A percentile compares a stretch with the other conserved stretches of the same genome.
These are phyloP conservation scores for Xylariomycetidae sp. DNA, from an alignment of 2,329 filamentous ascomycete species.

Conservation along the genomic window DNA sequence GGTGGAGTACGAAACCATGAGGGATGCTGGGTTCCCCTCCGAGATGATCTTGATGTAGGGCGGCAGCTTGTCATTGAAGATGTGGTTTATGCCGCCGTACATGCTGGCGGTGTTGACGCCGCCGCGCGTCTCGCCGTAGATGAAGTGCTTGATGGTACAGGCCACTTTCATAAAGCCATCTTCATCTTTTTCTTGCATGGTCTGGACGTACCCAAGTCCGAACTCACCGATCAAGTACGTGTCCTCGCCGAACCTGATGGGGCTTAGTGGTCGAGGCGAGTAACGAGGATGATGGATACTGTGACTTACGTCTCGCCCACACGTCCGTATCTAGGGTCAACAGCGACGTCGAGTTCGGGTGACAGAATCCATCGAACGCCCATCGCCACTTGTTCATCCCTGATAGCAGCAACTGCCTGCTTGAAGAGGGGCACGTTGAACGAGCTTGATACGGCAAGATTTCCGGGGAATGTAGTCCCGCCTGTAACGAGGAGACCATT, in stretches of 20 bases:
- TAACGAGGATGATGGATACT: no score
- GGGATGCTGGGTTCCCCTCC: constrained; percentile 20
- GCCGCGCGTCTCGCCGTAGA: constrained; percentile 27
- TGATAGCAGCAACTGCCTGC: no score
- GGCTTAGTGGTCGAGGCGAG: no score
- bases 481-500: no score
- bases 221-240: constrained; percentile 26
- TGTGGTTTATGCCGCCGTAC: constrained; percentile 27
- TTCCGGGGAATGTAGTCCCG: no score
- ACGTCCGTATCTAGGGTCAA: no score
- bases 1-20: constrained; percentile 28
- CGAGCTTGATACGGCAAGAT: no score
- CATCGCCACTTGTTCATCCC: no score
- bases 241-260: constrained; percentile 3
- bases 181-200: constrained; percentile 29
- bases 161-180: constrained; percentile 28
- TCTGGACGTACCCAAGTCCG: constrained; percentile 26
- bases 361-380: no score
- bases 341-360: no score
- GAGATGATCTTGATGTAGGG: constrained; percentile 25
- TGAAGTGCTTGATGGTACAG: constrained; percentile 31
- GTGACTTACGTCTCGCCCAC: no score
- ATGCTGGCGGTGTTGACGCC: constrained; percentile 29
- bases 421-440: no score
- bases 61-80: constrained; percentile 26